phyloP scores from a whole-genome alignment of 2,329 filamentous ascomycete genomes.

The Emericellopsis cladophorae region DNA sequence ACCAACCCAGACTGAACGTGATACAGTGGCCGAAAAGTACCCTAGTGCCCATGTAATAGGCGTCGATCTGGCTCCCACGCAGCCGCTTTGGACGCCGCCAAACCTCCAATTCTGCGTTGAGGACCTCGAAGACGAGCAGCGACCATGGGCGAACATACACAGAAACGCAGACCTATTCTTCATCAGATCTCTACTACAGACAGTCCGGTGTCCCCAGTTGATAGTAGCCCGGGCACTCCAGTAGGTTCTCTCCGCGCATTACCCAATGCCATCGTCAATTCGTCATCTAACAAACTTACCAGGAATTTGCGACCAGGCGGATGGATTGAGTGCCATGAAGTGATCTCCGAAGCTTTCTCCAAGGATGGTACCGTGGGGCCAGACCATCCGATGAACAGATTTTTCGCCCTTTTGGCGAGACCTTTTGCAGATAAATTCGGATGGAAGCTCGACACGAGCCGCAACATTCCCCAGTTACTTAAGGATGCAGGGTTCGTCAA shows the following conservation, averaged over 20 bases:
- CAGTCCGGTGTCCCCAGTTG: slow-evolving; percentile 34
- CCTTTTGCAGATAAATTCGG: slow-evolving; percentile 18
- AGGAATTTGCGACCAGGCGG: slow-evolving; percentile 33
- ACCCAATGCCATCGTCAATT: slow-evolving; percentile 23
- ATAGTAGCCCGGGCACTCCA: slow-evolving; percentile 34
- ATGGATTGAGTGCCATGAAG: slow-evolving; percentile 17
- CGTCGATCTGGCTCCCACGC: slow-evolving; percentile 21
- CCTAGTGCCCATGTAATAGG: slow-evolving; percentile 16
- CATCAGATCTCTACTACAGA: slow-evolving; percentile 35
- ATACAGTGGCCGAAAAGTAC: slow-evolving; percentile 13
- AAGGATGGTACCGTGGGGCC: slow-evolving; percentile 3
- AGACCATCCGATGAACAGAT: slow-evolving; percentile 16
- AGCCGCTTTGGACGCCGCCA: slow-evolving; percentile 15
- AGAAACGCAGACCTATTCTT: slow-evolving; percentile 46
- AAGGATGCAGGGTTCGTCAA: slow-evolving; percentile 20
- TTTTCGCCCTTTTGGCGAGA: slow-evolving; percentile 18
- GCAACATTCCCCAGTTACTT: slow-evolving; percentile 14
- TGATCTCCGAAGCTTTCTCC: slow-evolving; percentile 6
- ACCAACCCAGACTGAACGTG: neutral
- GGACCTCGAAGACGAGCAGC: slow-evolving; percentile 20
- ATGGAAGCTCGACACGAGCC: slow-evolving; percentile 19
- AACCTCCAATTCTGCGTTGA: slow-evolving; percentile 19
- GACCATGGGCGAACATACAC: slow-evolving; percentile 28
- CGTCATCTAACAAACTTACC: slow-evolving; percentile 24
- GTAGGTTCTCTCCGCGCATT: slow-evolving; percentile 11